A percentile compares a stretch with the other conserved stretches of the same genome.
phyloP scores from a whole-genome alignment of 768 basidiomycete species.

The Butyriboletus loyo region DNA sequence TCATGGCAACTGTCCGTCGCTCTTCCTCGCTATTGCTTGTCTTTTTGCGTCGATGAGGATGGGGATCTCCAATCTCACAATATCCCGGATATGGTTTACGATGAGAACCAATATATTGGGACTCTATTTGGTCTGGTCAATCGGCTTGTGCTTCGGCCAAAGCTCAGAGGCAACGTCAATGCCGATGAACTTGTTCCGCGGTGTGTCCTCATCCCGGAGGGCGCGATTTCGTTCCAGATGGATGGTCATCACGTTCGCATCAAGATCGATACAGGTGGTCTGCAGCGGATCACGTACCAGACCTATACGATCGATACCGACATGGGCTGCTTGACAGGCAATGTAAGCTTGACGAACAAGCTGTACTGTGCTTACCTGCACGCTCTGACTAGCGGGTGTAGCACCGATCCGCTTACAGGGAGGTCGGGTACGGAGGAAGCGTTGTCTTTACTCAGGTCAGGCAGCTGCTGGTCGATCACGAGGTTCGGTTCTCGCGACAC shows the following conservation, averaged over 20 bases:
- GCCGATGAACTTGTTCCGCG: constrained; percentile 9
- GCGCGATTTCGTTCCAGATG: constrained; percentile 16
- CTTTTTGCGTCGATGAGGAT: constrained; percentile 36
- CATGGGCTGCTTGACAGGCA: constrained; percentile 29
- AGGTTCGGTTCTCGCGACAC: constrained; percentile 29
- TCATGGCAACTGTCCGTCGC: constrained; percentile 23
- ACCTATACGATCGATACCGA: constrained; percentile 31
- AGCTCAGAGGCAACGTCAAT: neutral
- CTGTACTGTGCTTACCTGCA: constrained; percentile 45
- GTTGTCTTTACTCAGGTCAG: constrained; percentile 36
- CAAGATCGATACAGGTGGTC: constrained; percentile 1
- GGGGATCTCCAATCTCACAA: constrained; percentile 39
- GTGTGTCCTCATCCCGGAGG: constrained; percentile 40
- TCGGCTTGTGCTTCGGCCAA: constrained; percentile 39
- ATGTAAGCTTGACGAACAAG: constrained; percentile 24
- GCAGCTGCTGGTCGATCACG: constrained; percentile 40
- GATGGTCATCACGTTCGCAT: constrained; percentile 18
- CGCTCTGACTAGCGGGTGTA: constrained; percentile 40
- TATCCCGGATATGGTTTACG: constrained; percentile 42
- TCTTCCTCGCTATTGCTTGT: constrained; percentile 41
- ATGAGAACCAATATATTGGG: constrained; percentile 39
- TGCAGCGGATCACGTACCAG: constrained; percentile 18
- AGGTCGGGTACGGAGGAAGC: constrained; percentile 46
- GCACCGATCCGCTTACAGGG: constrained; percentile 42
- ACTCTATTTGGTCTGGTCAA: constrained; percentile 44